phyloP scores from a whole-genome alignment of 306 rosid genomes.

The Cucumis hystrix region DNA sequence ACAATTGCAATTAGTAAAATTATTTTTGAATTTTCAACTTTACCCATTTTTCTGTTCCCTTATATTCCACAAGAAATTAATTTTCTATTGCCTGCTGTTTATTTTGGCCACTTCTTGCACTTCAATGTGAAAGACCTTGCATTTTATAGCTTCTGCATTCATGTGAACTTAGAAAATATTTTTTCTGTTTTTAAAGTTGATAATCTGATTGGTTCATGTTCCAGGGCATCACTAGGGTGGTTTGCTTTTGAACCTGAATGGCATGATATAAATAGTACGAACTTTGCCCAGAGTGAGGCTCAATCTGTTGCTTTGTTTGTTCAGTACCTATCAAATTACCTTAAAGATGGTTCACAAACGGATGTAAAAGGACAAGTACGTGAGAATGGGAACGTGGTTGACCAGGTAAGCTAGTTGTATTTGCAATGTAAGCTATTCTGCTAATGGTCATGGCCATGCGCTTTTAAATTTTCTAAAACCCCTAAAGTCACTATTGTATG shows the following conservation, averaged over 20 bases:
- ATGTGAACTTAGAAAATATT: not conserved
- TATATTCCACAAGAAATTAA: not conserved
- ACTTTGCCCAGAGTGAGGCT: slow-evolving; percentile 87
- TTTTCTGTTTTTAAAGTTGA: not conserved
- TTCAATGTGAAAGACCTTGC: not conserved
- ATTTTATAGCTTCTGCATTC: not conserved
- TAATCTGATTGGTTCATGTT: slow-evolving; percentile 8
- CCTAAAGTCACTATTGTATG: not conserved
- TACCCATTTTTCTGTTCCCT: not conserved
- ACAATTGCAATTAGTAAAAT: not conserved
- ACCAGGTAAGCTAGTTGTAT: slow-evolving; percentile 41
- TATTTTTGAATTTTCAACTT: not conserved
- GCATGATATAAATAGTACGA: slow-evolving; percentile 61
- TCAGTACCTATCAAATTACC: slow-evolving; percentile 59
- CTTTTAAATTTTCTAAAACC: not conserved
- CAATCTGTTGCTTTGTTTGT: slow-evolving; percentile 76
- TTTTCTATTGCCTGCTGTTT: not conserved
- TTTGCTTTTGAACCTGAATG: slow-evolving; percentile 79
- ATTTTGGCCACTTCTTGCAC: not conserved
- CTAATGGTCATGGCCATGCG: not conserved
- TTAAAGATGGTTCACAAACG: slow-evolving; percentile 36
- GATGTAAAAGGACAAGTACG: slow-evolving; percentile 61
- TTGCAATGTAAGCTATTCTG: not conserved
- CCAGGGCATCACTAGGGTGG: slow-evolving; percentile 91
- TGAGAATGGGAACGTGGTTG: slow-evolving; percentile 56